These are phyloP conservation scores for Theobroma grandiflorum DNA, from an alignment of 441 rosid genomes.

Conservation along the genomic window DNA sequence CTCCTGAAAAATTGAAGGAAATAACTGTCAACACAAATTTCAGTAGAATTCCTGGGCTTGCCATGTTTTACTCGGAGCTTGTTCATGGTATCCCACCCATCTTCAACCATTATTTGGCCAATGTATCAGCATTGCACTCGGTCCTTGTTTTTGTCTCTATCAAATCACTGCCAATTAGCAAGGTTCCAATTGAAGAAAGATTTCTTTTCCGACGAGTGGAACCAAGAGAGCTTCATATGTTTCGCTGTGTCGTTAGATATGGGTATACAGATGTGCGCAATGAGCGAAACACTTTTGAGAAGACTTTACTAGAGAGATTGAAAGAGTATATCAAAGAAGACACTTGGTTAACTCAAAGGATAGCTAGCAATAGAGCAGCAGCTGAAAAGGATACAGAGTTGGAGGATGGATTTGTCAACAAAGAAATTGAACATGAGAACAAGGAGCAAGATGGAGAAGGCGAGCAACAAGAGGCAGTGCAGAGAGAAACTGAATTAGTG, in stretches of 20 bases:
- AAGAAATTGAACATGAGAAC: neutral
- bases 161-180: slow-evolving; percentile 52
- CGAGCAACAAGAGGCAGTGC: slow-evolving; percentile 22
- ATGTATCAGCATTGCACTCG: slow-evolving; percentile 52
- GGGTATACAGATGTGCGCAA: slow-evolving; percentile 56
- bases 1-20: slow-evolving; percentile 42
- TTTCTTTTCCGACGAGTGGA: slow-evolving; percentile 50
- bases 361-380: slow-evolving; percentile 37
- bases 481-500: slow-evolving; percentile 38
- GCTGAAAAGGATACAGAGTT: neutral
- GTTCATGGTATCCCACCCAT: slow-evolving; percentile 61
- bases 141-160: slow-evolving; percentile 54
- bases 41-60: slow-evolving; percentile 53
- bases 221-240: slow-evolving; percentile 47
- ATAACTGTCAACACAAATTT: slow-evolving; percentile 23
- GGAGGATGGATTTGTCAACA: neutral
- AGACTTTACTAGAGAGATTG: neutral
- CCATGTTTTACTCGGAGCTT: slow-evolving; percentile 59
- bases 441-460: neutral
- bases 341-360: neutral
- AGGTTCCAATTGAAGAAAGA: slow-evolving; percentile 46
- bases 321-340: neutral
- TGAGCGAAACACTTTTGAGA: slow-evolving; percentile 5
- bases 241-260: slow-evolving; percentile 53
- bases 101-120: slow-evolving; percentile 49